These are phyloP conservation scores for Thuidium tamariscinum DNA, from an alignment of 225 moss, liverwort and hornwort species.

Conservation along the genomic window DNA sequence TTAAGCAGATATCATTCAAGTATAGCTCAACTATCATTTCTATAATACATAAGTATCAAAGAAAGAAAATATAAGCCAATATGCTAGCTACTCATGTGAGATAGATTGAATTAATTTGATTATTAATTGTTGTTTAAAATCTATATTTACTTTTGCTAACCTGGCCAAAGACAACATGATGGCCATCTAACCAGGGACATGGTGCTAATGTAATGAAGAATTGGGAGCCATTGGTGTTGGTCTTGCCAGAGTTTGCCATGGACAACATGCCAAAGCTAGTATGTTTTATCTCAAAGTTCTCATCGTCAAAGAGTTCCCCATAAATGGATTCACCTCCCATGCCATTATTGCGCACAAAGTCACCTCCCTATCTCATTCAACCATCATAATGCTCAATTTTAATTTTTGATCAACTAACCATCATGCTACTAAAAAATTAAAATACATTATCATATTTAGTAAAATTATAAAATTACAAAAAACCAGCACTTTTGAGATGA, in stretches of 20 bases:
- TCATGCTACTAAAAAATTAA: fast-evolving
- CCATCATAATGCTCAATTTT: not conserved
- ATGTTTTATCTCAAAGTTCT: slow-evolving; percentile 30
- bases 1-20: not conserved
- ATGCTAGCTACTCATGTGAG: not conserved
- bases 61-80: not conserved
- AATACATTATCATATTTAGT: not conserved
- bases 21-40: too few species aligned
- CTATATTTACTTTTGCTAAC: not conserved
- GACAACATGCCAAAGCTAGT: slow-evolving; percentile 37
- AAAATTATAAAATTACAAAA: not conserved
- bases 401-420: not conserved
- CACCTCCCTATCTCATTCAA: slow-evolving; percentile 18
- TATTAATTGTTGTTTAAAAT: too few species aligned
- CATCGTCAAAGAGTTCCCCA: slow-evolving; percentile 20
- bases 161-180: slow-evolving; percentile 33
- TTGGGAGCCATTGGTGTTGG: slow-evolving; percentile 62
- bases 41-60: not conserved
- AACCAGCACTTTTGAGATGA: not conserved
- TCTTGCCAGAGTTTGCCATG: slow-evolving; percentile 54
- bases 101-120: not conserved
- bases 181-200: slow-evolving; percentile 59
- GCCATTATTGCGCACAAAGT: slow-evolving; percentile 22
- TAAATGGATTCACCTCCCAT: slow-evolving; percentile 37
- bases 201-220: slow-evolving; percentile 48